phyloP scores from a whole-genome alignment of 2,329 filamentous ascomycete genomes.

The Huntiella decipiens region DNA sequence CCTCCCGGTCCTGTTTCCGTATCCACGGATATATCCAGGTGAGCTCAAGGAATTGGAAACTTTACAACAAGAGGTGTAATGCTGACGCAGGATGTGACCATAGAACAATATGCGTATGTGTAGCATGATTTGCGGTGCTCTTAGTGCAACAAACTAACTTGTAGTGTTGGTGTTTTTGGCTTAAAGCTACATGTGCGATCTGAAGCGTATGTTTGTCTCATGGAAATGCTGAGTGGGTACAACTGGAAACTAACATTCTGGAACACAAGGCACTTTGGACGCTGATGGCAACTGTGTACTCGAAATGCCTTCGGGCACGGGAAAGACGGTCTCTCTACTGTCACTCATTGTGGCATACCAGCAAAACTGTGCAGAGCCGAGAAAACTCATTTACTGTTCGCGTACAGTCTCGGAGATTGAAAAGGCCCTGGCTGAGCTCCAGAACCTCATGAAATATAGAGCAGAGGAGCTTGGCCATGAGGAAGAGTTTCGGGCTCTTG shows the following conservation, averaged over 20 bases:
- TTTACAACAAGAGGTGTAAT: neutral
- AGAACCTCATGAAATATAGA: conserved; percentile 87
- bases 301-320: conserved; percentile 97
- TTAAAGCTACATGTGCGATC: conserved; percentile 36
- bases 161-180: neutral
- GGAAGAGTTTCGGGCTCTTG: conserved; percentile 84
- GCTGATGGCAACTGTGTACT: conserved; percentile 86
- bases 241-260: conserved; percentile 1
- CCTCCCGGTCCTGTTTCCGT: conserved; percentile 37
- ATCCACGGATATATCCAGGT: conserved; percentile 40
- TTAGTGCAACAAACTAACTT: conserved; percentile 1
- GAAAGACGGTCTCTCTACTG: conserved; percentile 87
- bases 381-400: conserved; percentile 97
- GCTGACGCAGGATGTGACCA: neutral
- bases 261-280: conserved; percentile 52
- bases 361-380: conserved; percentile 75
- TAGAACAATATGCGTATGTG: conserved; percentile 34
- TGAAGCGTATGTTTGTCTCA: conserved; percentile 27
- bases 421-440: conserved; percentile 82
- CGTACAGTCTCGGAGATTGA: conserved; percentile 99
- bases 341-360: conserved; percentile 96
- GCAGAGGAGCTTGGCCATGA: conserved; percentile 70
- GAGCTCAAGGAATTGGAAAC: conserved; percentile 13
- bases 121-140: neutral
- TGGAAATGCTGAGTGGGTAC: neutral